Evolutionary conservation across 345 rosid genomes (phyloP), one percentile per base, ranked within the genome.

Genomic region (Dipteronia dyeriana): DNA sequence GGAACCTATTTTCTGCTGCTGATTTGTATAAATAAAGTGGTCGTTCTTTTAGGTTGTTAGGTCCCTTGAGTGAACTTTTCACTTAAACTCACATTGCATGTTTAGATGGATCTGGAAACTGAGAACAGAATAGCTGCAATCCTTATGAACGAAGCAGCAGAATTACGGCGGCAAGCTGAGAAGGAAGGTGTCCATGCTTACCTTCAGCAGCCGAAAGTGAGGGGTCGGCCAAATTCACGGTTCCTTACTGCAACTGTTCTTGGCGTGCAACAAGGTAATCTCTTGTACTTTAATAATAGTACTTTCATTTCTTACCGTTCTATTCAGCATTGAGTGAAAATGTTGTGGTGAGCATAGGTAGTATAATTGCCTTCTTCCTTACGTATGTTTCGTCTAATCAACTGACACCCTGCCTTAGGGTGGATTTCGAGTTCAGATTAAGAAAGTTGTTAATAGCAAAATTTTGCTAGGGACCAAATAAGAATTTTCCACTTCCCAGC

Each of bases 71-170:
- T 61, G 61, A 62, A 61, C 23, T 29, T 14, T 51, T 66, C 38
- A 13, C 53, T 51, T 17, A 17, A 51, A 3, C 53, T 43, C n/a
- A n/a, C n/a, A n/a, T n/a, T n/a, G n/a, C n/a, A n/a, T n/a, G n/a
- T n/a, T 78, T 65, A 71, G 75, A 96, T 96, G 99, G 98, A 96
- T 89, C 76, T 96, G 74, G 93, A 91, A 77, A 94, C 97, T 20
- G 99, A 94, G 71, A 96, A 96, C 78, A 85, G 94, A 73, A 87
- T 96, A 80, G 98, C 97, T 79, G 86, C 97, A 23, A 83, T 92
- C 79, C 94, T 96, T 26, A 76, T 96, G 82, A 92, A 90, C 85
- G 99, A 96, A 86, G 97, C 98, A 3, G 94, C 95, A n/a, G 99
- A 94, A 47, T 85, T 92, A 82, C 88, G 91, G 68, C 84, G 85